These are phyloP conservation scores for Pinguiococcus pyrenoidosus DNA, from an alignment of 108 stramenopile species.

Conservation along the genomic window DNA sequence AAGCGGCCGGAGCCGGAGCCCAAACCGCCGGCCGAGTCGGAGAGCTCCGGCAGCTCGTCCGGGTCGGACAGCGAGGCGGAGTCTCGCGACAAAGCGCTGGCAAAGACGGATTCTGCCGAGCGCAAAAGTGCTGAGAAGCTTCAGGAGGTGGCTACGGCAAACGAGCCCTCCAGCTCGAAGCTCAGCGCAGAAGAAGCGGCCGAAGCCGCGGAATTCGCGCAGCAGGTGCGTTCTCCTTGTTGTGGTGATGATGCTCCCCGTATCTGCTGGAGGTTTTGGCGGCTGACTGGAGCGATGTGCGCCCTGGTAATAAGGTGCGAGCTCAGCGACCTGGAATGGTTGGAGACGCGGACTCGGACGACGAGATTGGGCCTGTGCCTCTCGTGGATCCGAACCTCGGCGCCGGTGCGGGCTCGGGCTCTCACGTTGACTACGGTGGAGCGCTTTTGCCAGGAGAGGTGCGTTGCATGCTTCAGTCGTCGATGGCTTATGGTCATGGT, in stretches of 20 bases:
- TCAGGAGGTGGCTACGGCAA: too few species aligned
- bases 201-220: conserved; percentile 22
- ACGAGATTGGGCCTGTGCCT: conserved; percentile 38
- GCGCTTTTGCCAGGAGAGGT: conserved; percentile 82
- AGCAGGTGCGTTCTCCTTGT: conserved; percentile 5
- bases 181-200: too few species aligned
- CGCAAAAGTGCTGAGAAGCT: too few species aligned
- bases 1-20: too few species aligned
- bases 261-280: not conserved
- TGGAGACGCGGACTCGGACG: too few species aligned
- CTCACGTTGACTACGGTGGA: conserved; percentile 52
- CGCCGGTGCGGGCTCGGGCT: conserved; percentile 30
- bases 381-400: conserved; percentile 12
- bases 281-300: not conserved
- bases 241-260: not conserved
- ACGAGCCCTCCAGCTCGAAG: too few species aligned
- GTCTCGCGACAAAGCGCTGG: too few species aligned
- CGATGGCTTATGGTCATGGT: not conserved
- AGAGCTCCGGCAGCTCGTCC: too few species aligned
- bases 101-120: too few species aligned
- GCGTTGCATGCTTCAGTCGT: conserved; percentile 25
- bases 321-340: conserved; percentile 43
- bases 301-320: not conserved
- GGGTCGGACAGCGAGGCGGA: too few species aligned
- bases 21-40: too few species aligned